Percentiles rank a stretch among this genome's conserved stretches.
Evolutionary conservation across 441 rosid species (phyloP).

Genomic region (Kokia cookei): DNA sequence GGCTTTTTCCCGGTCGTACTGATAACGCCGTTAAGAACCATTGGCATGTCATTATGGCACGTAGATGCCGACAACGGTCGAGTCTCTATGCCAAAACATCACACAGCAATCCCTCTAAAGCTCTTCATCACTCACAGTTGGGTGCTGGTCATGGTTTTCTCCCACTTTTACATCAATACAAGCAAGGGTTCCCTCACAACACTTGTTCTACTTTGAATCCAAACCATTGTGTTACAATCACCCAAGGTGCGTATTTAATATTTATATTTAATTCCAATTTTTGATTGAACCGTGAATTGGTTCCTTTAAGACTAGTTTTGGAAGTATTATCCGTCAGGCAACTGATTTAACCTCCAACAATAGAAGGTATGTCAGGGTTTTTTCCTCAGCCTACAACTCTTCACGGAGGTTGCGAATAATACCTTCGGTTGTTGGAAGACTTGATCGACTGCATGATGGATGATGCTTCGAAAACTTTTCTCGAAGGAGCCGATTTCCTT

Average conservation of each 20-base stretch:
- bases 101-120: not conserved
- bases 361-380: too few relatives aligned
- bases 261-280: not conserved
- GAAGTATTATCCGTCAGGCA: too few relatives aligned
- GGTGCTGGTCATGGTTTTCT: slow-evolving; percentile 7
- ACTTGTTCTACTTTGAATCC: slow-evolving; percentile 11
- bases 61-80: slow-evolving; percentile 36
- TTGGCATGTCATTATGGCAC: slow-evolving; percentile 48
- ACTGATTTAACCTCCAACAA: too few relatives aligned
- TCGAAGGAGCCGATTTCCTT: too few relatives aligned
- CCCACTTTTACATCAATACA: not conserved
- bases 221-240: not conserved
- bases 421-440: too few relatives aligned
- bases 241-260: slow-evolving; percentile 18
- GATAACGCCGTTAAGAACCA: slow-evolving; percentile 55
- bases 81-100: slow-evolving; percentile 20
- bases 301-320: too few relatives aligned
- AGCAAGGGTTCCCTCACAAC: slow-evolving; percentile 1
- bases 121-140: slow-evolving; percentile 5
- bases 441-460: too few relatives aligned
- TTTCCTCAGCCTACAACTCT: rapidly evolving
- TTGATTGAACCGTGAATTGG: too few relatives aligned
- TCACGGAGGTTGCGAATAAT: rapidly evolving
- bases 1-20: slow-evolving; percentile 54
- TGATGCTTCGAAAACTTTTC: too few relatives aligned